Evolutionary conservation across 2,329 filamentous ascomycete species (phyloP).

Genomic region (Cercospora brassicicola): DNA sequence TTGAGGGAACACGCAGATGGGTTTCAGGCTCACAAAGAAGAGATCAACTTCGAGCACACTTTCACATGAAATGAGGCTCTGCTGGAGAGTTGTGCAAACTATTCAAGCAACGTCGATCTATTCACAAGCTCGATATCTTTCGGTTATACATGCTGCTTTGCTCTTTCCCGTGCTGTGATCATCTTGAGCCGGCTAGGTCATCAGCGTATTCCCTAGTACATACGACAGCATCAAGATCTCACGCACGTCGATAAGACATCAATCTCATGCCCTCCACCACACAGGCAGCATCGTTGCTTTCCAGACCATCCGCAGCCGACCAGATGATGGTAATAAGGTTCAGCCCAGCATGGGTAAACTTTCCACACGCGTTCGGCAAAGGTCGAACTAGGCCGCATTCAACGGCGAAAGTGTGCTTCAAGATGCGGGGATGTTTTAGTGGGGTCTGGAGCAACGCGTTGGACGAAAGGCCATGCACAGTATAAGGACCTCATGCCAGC

Average conservation of each 20-base stretch:
- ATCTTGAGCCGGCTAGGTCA: background rate
- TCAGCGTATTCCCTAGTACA: background rate
- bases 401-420: constrained; percentile 7
- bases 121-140: background rate
- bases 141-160: background rate
- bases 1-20: background rate
- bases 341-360: constrained; percentile 12
- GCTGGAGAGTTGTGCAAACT: background rate
- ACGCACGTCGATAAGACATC: background rate
- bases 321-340: constrained; percentile 1
- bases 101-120: background rate
- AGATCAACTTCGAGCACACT: background rate
- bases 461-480: background rate
- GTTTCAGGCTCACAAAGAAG: background rate
- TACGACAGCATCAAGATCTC: background rate
- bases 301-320: background rate
- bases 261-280: background rate
- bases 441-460: constrained; percentile 3
- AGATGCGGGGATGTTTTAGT: constrained; percentile 12
- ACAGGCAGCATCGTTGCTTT: background rate
- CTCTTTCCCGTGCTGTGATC: background rate
- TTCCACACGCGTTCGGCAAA: constrained; percentile 20
- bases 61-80: background rate
- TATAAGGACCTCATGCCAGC: background rate
- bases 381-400: constrained; percentile 3